Base-by-base conservation (phyloP, 2,329 filamentous ascomycete genomes). In the Lachnum nothofagi region DNA sequence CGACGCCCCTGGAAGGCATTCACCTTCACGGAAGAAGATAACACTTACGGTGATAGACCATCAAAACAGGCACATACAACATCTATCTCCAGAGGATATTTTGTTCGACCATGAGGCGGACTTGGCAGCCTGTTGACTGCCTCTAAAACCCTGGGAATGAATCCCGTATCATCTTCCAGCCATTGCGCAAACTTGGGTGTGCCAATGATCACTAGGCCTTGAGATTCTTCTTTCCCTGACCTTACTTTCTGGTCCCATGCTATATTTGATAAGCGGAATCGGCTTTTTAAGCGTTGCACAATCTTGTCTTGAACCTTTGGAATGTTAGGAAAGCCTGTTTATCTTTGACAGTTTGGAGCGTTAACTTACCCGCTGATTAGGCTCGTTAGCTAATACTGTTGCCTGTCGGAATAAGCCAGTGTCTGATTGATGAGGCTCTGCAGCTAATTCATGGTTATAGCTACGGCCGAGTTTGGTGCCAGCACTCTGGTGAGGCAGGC, bases 1-100 rank as follows among this genome's bases (percentile, higher is more conserved):
- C n/a, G n/a, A n/a, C n/a, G n/a, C n/a, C n/a, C n/a, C n/a, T n/a
- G n/a, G n/a, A n/a, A n/a, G n/a, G n/a, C n/a, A n/a, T n/a, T n/a
- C n/a, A n/a, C n/a, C n/a, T n/a, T n/a, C n/a, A n/a, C n/a, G n/a
- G n/a, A n/a, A n/a, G n/a, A n/a, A n/a, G n/a, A n/a, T n/a, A n/a
- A n/a, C 27, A 43, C 12, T n/a, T 62, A 57, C 7, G 72, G 70
- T 19, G 71, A 65, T 25, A 85, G 64, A 7, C 74, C 71, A 60
- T 84, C 80, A 23, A 82, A 74, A 4, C 80, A 74, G 10, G 75
- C 82, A 20, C 70, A 69, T 12, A 84, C 54, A 6, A 82, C 66
- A 52, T 75, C 68, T 27, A 79, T 65, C 20, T 68, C 58, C 10
- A 47, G 19, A 20, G 33, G 24, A 8, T 46, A 17, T 25, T 42